Percentiles rank a stretch among this genome's conserved stretches.
Evolutionary conservation across 805 yeast species (phyloP).

Genomic region (Myxozyma vanderwaltii): DNA sequence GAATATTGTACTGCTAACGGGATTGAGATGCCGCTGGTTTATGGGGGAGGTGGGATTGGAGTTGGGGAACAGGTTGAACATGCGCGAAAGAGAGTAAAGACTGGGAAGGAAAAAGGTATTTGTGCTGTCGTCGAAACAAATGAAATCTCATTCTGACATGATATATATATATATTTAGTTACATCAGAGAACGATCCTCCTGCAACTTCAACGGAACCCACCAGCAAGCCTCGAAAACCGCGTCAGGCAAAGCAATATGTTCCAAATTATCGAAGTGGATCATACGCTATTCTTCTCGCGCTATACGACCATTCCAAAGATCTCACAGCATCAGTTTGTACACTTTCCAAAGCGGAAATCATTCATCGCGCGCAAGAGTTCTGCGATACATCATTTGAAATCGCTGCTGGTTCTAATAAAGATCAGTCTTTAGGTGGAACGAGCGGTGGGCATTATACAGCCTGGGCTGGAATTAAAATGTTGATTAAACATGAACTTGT

Average conservation of each 20-base stretch:
- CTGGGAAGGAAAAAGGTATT: background rate
- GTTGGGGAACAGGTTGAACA: background rate
- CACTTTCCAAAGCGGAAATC: slow-evolving; percentile 65
- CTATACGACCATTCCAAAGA: slow-evolving; percentile 45
- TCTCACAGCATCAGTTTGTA: slow-evolving; percentile 45
- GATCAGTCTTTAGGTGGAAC: slow-evolving; percentile 25
- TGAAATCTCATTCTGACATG: too few relatives aligned
- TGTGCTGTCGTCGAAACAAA: background rate
- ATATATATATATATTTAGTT: too few relatives aligned
- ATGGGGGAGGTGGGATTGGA: background rate
- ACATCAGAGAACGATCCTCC: slow-evolving; percentile 27
- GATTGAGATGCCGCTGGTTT: slow-evolving; percentile 47
- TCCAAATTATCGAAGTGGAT: slow-evolving; percentile 78
- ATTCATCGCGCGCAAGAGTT: slow-evolving; percentile 49
- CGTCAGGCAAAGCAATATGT: slow-evolving; percentile 52
- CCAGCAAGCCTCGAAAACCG: slow-evolving; percentile 27
- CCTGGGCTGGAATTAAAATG: slow-evolving; percentile 73
- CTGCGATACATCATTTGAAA: slow-evolving; percentile 36
- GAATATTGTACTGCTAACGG: slow-evolving; percentile 61
- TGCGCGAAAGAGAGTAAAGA: slow-evolving; percentile 3
- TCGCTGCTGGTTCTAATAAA: slow-evolving; percentile 11
- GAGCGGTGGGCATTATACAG: slow-evolving; percentile 58
- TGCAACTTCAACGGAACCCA: background rate
- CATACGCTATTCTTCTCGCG: slow-evolving; percentile 74
- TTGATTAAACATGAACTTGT: slow-evolving; percentile 45